Base-by-base conservation (phyloP, 768 basidiomycete genomes). In the Mycena venus region DNA sequence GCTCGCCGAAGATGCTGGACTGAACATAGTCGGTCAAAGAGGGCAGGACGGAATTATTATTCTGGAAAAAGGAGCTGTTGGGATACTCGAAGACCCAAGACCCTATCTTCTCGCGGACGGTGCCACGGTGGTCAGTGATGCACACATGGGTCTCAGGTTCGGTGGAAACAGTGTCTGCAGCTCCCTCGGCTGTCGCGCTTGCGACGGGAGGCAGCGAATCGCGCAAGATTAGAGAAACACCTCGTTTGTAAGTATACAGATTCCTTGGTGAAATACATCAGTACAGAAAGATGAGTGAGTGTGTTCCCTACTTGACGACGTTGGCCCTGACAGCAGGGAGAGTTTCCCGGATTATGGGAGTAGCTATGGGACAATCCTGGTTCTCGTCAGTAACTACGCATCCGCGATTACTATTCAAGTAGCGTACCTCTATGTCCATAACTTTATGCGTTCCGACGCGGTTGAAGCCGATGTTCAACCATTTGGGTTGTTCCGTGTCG, bases 31-130 rank as follows among this genome's bases (percentile, higher is more conserved):
- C 81, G n/a, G 95, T 94, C 62, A 99, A 89, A 0, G 95, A 92
- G 8, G 92, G 88, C 32, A 99, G 90, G 44, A 98, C 94, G 9
- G 95, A 92, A 80, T 98, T 97, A 89, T 99, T 99, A 87, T 99
- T 99, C 81, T 99, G 98, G 90, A 99, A 99, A 88, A 99, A 99
- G 5, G 95, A 94, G 58, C 94, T 92, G 8, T 93, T 95, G 25
- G 88, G 90, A 83, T 95, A 97, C 80, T 97, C 93, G 84, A 99
- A 98, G 55, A 93, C 82, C 81, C 87, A 91, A 74, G 90, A 84
- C 11, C 96, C 97, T 29, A 99, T 95, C 58, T 90, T 89, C 83
- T 98, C 97, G 66, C 96, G 94, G 1, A 98, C 91, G 12, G 87
- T 91, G 15, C 87, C 91, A 72, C 93, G 93, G 80, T 96, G 95